phyloP scores from a whole-genome alignment of 2,329 filamentous ascomycete genomes.

The Emergomyces orientalis region DNA sequence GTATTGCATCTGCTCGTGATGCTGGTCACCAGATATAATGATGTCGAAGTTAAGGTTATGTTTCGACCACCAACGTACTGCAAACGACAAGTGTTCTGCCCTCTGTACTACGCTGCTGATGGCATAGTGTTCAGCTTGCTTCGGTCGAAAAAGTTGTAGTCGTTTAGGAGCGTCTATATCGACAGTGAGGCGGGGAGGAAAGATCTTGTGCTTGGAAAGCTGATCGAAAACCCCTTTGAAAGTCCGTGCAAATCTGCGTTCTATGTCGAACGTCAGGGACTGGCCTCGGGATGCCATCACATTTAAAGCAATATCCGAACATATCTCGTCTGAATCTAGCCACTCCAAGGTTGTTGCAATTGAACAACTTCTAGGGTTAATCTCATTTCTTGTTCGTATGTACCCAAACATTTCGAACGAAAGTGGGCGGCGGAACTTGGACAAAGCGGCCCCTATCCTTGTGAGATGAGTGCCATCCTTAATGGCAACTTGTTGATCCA shows the following conservation, averaged over 20 bases:
- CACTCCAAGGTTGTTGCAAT: not conserved
- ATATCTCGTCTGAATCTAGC: not conserved
- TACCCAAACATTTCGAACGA: not conserved
- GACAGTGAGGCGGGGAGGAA: not conserved
- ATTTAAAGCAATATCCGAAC: not conserved
- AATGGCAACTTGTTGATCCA: not conserved
- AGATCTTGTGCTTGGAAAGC: slow-evolving; percentile 1
- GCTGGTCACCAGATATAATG: not conserved
- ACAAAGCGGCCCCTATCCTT: not conserved
- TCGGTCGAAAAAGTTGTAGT: not conserved
- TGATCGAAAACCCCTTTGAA: slow-evolving; percentile 1
- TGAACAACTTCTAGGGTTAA: not conserved
- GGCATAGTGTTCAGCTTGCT: not conserved
- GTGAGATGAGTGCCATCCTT: not conserved
- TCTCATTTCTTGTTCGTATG: not conserved
- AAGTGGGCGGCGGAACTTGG: not conserved
- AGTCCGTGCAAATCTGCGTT: not conserved
- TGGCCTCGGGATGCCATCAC: not conserved
- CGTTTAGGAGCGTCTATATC: slow-evolving; percentile 1
- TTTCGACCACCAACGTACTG: not conserved
- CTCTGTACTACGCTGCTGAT: not conserved
- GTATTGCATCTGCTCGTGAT: not conserved
- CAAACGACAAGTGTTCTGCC: slow-evolving; percentile 1
- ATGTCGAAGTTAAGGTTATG: not conserved
- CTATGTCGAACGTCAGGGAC: not conserved